These are phyloP conservation scores for Microbotryum silenes-acaulis DNA, from an alignment of 1,284 basidiomycete species.

Conservation along the genomic window DNA sequence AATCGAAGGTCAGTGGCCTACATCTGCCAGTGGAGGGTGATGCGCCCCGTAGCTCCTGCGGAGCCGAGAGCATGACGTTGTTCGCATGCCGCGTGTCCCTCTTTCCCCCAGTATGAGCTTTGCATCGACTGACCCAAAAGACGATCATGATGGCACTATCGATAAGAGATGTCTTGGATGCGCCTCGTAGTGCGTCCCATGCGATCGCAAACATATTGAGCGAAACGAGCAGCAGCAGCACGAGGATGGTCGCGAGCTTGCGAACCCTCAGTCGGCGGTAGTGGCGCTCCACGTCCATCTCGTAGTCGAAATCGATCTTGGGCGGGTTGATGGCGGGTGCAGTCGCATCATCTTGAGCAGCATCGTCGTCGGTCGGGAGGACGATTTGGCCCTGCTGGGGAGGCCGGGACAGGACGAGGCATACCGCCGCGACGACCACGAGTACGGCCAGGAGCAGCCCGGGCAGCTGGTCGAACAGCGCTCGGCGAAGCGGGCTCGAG, in stretches of 20 bases:
- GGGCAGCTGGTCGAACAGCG: too few relatives aligned
- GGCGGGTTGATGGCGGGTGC: slow-evolving; percentile 6
- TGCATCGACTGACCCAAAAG: slow-evolving; percentile 43
- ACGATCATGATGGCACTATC: slow-evolving; percentile 43
- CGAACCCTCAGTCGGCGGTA: slow-evolving; percentile 37
- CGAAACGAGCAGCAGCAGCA: slow-evolving; percentile 48
- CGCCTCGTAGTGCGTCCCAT: slow-evolving; percentile 14
- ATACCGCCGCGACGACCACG: not conserved
- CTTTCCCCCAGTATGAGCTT: too few relatives aligned
- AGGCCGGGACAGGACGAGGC: slow-evolving; percentile 1
- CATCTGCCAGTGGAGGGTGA: not conserved
- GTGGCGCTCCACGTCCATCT: not conserved
- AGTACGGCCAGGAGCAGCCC: not conserved
- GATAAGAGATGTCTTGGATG: not conserved
- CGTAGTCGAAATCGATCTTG: not conserved
- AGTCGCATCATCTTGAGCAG: slow-evolving; percentile 6
- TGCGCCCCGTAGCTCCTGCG: not conserved
- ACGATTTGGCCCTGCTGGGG: not conserved
- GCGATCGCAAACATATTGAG: slow-evolving; percentile 51
- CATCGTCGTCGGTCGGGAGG: not conserved
- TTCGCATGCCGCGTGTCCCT: too few relatives aligned
- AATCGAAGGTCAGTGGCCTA: slow-evolving; percentile 11
- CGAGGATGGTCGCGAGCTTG: slow-evolving; percentile 50
- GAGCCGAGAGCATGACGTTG: not conserved
- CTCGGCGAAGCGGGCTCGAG: too few relatives aligned